Evolutionary conservation across 2,329 filamentous ascomycete genomes (phyloP).

Genomic region (Trichoderma sp.): DNA sequence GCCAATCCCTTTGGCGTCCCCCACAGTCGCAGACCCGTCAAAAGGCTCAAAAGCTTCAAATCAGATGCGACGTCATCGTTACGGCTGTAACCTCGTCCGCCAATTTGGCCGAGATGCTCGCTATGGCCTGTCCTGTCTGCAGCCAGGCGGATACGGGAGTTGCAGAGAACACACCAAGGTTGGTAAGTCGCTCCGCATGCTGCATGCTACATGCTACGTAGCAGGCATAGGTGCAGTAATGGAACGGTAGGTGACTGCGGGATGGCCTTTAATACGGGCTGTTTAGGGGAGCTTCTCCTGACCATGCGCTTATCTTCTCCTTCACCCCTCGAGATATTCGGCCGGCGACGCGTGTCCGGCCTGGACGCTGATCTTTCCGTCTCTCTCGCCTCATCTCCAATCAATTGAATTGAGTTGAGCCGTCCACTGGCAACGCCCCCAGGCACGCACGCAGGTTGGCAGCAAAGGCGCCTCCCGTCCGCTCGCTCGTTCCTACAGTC

Average conservation of each 20-base stretch:
- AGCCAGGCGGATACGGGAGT: slow-evolving; percentile 11
- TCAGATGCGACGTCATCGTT: slow-evolving; percentile 18
- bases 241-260: not conserved
- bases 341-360: slow-evolving; percentile 3
- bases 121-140: not conserved
- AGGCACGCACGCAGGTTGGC: not conserved
- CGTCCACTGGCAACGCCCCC: not conserved
- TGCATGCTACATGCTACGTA: slow-evolving; percentile 14
- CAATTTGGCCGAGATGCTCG: slow-evolving; percentile 16
- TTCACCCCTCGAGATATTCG: not conserved
- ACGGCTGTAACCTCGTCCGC: slow-evolving; percentile 10
- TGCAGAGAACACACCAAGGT: not conserved
- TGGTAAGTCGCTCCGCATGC: not conserved
- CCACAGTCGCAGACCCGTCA: not conserved
- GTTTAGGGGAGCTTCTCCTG: slow-evolving; percentile 9
- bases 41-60: not conserved
- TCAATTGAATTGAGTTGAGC: not conserved
- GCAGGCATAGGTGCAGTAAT: slow-evolving; percentile 3
- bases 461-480: slow-evolving; percentile 15
- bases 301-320: slow-evolving; percentile 2
- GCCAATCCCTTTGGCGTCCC: slow-evolving; percentile 2
- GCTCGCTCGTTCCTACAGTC: slow-evolving; percentile 3
- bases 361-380: not conserved
- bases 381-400: not conserved
- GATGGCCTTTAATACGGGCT: not conserved